Conservation (phyloP, 78 protist genomes). For the Dictyostelium firmibasis region DNA sequence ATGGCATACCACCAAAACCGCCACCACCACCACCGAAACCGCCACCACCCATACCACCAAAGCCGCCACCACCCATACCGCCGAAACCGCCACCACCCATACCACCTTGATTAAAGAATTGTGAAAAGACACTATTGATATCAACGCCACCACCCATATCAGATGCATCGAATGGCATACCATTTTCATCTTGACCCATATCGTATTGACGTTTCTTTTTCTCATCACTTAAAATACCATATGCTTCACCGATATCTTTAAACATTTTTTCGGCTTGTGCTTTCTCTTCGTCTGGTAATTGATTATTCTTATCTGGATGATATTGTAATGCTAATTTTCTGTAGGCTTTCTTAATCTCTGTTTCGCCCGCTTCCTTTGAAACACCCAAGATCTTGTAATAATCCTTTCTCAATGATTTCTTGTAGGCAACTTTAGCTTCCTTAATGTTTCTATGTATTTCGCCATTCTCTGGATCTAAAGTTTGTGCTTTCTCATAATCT, state of each 20-base stretch:
- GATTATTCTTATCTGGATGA: slow-evolving; percentile 86
- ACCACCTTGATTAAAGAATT: slow-evolving; percentile 61
- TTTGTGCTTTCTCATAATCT: slow-evolving; percentile 67
- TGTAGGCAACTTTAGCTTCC: slow-evolving; percentile 74
- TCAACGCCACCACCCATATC: slow-evolving; percentile 48
- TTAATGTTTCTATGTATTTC: slow-evolving; percentile 35
- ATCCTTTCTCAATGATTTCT: slow-evolving; percentile 79
- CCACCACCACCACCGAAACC: slow-evolving; percentile 72
- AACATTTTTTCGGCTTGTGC: slow-evolving; percentile 77
- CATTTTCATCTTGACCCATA: slow-evolving; percentile 74
- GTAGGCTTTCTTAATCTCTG: slow-evolving; percentile 86
- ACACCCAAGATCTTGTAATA: slow-evolving; percentile 87
- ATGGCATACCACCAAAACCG: slow-evolving; percentile 12
- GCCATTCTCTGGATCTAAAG: slow-evolving; percentile 39
- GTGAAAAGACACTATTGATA: slow-evolving; percentile 27
- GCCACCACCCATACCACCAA: slow-evolving; percentile 55
- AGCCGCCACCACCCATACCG: slow-evolving; percentile 32
- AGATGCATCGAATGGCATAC: slow-evolving; percentile 57
- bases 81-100: slow-evolving; percentile 71
- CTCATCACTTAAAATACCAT: slow-evolving; percentile 77
- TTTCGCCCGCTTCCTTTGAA: slow-evolving; percentile 52
- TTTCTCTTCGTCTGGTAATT: slow-evolving; percentile 54
- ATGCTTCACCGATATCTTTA: slow-evolving; percentile 88
- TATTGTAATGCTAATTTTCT: slow-evolving; percentile 86
- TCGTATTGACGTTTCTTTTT: slow-evolving; percentile 84